Evolutionary conservation across 2,329 filamentous ascomycete species (phyloP).

Genomic region (Ophiosphaerella herpotricha): DNA sequence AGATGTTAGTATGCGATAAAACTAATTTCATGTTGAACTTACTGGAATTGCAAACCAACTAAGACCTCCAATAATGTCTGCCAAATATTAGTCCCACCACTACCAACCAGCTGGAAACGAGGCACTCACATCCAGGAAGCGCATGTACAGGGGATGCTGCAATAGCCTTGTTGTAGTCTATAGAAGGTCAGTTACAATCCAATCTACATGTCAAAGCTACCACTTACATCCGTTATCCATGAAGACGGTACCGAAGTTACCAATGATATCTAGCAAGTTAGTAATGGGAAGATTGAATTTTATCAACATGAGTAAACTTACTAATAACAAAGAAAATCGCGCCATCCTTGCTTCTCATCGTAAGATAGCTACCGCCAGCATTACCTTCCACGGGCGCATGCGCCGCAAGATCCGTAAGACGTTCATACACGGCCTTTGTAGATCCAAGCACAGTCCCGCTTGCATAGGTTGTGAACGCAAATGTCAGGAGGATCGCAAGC

Average conservation of each 20-base stretch:
- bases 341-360: slow-evolving; percentile 79
- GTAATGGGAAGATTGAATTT: too few relatives aligned
- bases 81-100: too few relatives aligned
- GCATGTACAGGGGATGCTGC: slow-evolving; percentile 83
- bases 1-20: too few relatives aligned
- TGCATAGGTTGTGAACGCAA: slow-evolving; percentile 80
- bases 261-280: slow-evolving; percentile 63
- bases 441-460: slow-evolving; percentile 74
- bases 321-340: slow-evolving; percentile 89
- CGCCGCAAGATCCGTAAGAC: slow-evolving; percentile 69
- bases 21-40: too few relatives aligned
- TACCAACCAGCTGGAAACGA: too few relatives aligned
- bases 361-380: slow-evolving; percentile 78
- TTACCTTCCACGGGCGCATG: slow-evolving; percentile 79
- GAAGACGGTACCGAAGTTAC: slow-evolving; percentile 83
- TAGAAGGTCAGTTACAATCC: neutral
- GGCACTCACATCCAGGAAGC: slow-evolving; percentile 64
- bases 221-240: slow-evolving; percentile 73
- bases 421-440: slow-evolving; percentile 76
- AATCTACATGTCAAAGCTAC: neutral
- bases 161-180: slow-evolving; percentile 83
- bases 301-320: too few relatives aligned
- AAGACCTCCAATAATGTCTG: slow-evolving; percentile 45
- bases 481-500: slow-evolving; percentile 82
- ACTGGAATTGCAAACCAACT: slow-evolving; percentile 54